Evolutionary conservation across 441 rosid genomes (phyloP).

Genomic region (Syzygium malaccense): DNA sequence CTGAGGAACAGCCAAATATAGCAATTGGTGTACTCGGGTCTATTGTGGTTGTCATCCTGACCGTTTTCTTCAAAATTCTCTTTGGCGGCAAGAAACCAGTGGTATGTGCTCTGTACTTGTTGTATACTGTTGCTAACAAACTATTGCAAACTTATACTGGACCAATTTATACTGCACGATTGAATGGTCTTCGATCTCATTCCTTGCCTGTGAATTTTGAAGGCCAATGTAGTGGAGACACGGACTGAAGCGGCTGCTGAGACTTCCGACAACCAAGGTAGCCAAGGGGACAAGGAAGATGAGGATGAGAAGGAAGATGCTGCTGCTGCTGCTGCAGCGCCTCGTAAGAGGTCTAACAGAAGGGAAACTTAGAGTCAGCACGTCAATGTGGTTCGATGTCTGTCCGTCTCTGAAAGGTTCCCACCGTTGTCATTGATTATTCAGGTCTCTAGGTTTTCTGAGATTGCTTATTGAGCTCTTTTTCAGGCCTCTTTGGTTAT

Average conservation of each 20-base stretch:
- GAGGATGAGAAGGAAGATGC: not conserved
- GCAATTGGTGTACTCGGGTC: constrained; percentile 2
- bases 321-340: not conserved
- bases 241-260: not conserved
- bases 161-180: not conserved
- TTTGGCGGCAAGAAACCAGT: constrained; percentile 9
- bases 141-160: not conserved
- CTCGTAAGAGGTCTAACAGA: constrained; percentile 11
- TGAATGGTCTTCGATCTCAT: not conserved
- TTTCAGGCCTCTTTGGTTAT: not conserved
- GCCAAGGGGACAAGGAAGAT: not conserved
- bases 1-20: constrained; percentile 7
- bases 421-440: not conserved
- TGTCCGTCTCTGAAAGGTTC: not conserved
- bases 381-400: not conserved
- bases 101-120: not conserved
- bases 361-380: constrained; percentile 12
- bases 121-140: not conserved
- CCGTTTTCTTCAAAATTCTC: not conserved
- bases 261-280: constrained; percentile 4
- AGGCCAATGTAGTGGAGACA: constrained; percentile 5
- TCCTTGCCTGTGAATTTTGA: not conserved
- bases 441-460: not conserved
- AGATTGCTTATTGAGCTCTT: not conserved
- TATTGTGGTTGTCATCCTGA: constrained; percentile 1